Evolutionary conservation across 2,329 filamentous ascomycete genomes (phyloP).

Genomic region (Colletotrichum tamarilloi): DNA sequence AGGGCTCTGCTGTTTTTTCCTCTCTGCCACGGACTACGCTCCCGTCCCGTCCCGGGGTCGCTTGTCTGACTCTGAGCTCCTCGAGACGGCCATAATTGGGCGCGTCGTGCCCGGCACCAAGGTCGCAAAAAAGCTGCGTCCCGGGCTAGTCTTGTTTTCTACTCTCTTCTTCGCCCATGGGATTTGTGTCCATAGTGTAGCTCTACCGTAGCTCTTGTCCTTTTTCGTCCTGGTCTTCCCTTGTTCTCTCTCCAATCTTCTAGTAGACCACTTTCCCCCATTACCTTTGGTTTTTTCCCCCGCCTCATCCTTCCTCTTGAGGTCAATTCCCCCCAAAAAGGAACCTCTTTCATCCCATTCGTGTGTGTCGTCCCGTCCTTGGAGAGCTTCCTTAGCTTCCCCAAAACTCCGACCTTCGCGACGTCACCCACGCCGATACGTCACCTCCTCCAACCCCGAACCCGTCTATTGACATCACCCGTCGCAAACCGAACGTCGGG

Average conservation of each 20-base stretch:
- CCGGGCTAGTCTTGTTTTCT: not conserved
- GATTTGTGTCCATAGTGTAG: not conserved
- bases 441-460: slow-evolving; percentile 5
- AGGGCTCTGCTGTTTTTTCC: not conserved
- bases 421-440: slow-evolving; percentile 32
- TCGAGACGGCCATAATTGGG: slow-evolving; percentile 14
- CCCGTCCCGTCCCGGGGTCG: not conserved
- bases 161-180: not conserved
- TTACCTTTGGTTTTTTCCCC: not conserved
- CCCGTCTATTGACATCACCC: not conserved
- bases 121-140: not conserved
- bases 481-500: slow-evolving; percentile 24
- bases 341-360: not conserved
- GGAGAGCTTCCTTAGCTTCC: slow-evolving; percentile 17
- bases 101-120: not conserved
- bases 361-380: not conserved
- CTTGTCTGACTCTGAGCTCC: not conserved
- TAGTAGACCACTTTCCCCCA: not conserved
- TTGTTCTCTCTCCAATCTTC: not conserved
- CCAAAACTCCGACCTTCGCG: not conserved
- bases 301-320: not conserved
- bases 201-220: not conserved
- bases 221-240: not conserved
- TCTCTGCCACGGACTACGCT: not conserved
- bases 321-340: not conserved